Percentiles rank a stretch among this genome's conserved stretches.
Evolutionary conservation across 352 stramenopile species (phyloP).

Genomic region (Peronosclerospora sorghi): DNA sequence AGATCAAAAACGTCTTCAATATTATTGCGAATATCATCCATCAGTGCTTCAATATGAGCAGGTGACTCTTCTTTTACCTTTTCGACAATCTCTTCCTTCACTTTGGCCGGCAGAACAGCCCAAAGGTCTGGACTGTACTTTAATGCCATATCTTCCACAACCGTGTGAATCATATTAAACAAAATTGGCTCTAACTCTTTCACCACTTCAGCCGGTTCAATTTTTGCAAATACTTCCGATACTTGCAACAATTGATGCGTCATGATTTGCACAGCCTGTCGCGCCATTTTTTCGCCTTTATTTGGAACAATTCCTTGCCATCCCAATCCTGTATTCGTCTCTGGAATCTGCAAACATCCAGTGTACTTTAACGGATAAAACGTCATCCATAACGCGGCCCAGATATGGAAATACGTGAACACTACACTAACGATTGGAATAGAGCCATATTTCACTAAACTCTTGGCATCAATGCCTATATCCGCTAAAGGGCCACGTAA

Average conservation of each 20-base stretch:
- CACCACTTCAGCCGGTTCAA: conserved; percentile 86
- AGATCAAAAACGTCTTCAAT: conserved; percentile 94
- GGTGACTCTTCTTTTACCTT: conserved; percentile 89
- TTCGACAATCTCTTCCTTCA: conserved; percentile 89
- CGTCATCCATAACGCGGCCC: conserved; percentile 95
- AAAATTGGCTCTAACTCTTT: conserved; percentile 88
- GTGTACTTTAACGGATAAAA: conserved; percentile 94
- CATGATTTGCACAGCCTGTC: conserved; percentile 87
- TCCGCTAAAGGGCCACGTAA: conserved; percentile 45
- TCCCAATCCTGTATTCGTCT: conserved; percentile 87
- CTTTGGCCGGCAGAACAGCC: conserved; percentile 57
- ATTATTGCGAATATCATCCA: conserved; percentile 91
- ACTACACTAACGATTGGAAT: conserved; percentile 81
- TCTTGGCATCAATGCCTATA: conserved; percentile 41
- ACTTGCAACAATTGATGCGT: conserved; percentile 89
- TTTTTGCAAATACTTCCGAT: conserved; percentile 87
- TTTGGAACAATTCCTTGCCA: conserved; percentile 97
- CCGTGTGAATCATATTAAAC: conserved; percentile 82
- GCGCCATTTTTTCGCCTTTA: conserved; percentile 96
- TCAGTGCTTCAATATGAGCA: conserved; percentile 87
- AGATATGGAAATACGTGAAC: conserved; percentile 94
- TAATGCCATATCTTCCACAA: conserved; percentile 82
- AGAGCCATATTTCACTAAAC: conserved; percentile 70
- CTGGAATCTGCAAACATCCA: conserved; percentile 80
- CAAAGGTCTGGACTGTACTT: conserved; percentile 85